Percentiles rank a stretch among this genome's conserved stretches.
Evolutionary conservation across 352 stramenopile species (phyloP).

Genomic region (Pythium dissimile): DNA sequence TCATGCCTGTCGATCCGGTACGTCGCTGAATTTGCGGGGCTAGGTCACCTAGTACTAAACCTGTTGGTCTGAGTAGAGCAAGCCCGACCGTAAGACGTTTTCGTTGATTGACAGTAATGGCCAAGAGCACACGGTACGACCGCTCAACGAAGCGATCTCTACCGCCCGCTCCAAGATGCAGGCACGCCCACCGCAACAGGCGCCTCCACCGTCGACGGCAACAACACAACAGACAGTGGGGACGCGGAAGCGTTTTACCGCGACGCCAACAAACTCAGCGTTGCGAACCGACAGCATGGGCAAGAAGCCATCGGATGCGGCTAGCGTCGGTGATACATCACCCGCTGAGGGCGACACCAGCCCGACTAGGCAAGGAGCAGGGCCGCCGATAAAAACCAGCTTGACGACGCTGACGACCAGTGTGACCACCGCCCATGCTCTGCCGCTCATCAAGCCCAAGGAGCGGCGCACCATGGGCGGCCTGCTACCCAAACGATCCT

Average conservation of each 20-base stretch:
- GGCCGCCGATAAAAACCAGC: background rate
- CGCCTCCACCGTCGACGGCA: background rate
- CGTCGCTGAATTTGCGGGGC: too few relatives aligned
- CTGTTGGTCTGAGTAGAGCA: conserved; percentile 32
- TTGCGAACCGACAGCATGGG: background rate
- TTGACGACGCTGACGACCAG: conserved; percentile 27
- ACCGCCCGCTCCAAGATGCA: conserved; percentile 45
- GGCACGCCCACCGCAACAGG: conserved; percentile 3
- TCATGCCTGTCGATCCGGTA: conserved; percentile 47
- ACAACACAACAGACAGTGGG: background rate
- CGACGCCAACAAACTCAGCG: background rate
- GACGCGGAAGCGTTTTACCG: conserved; percentile 4
- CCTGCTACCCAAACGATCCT: conserved; percentile 59
- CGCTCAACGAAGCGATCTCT: conserved; percentile 53
- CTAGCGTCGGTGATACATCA: background rate
- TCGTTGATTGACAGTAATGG: conserved; percentile 51
- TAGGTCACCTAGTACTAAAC: too few relatives aligned
- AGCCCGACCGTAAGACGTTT: conserved; percentile 54
- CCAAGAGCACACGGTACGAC: conserved; percentile 37
- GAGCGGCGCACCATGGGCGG: conserved; percentile 69
- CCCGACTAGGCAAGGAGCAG: too few relatives aligned
- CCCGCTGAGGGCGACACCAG: too few relatives aligned
- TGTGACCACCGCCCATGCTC: conserved; percentile 35
- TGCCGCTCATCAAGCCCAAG: conserved; percentile 50
- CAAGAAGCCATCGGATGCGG: background rate